Evolutionary conservation across 176 grass and related monocot genomes (phyloP).

Genomic region (Oryza glaberrima): DNA sequence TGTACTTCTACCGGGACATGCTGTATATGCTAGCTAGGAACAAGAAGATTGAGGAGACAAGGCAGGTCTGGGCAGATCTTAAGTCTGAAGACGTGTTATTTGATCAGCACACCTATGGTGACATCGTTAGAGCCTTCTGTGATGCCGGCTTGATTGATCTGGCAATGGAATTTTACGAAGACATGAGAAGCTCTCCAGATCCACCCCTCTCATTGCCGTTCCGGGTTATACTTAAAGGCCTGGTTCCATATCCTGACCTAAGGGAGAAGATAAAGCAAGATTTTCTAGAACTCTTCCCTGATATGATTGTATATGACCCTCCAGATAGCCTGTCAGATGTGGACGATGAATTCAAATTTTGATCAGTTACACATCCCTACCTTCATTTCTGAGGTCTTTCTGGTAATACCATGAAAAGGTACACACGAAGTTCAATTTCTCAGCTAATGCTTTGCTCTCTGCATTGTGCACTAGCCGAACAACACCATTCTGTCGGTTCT

Average conservation of each 20-base stretch:
- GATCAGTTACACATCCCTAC: not conserved
- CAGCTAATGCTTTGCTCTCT: not conserved
- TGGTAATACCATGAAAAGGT: not conserved
- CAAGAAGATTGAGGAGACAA: slow-evolving; percentile 72
- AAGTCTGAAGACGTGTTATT: slow-evolving; percentile 74
- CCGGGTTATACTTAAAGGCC: slow-evolving; percentile 86
- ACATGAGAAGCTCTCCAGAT: slow-evolving; percentile 84
- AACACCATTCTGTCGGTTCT: not conserved
- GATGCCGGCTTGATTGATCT: slow-evolving; percentile 68
- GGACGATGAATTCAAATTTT: slow-evolving; percentile 55
- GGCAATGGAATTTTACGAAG: slow-evolving; percentile 76
- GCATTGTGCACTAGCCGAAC: not conserved
- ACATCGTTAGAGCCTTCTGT: slow-evolving; percentile 70
- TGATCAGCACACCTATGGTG: slow-evolving; percentile 84
- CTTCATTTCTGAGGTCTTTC: slow-evolving; percentile 1
- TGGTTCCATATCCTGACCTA: slow-evolving; percentile 69
- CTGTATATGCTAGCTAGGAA: slow-evolving; percentile 82
- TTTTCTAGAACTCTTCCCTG: slow-evolving; percentile 80
- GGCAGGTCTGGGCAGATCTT: slow-evolving; percentile 69
- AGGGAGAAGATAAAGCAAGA: slow-evolving; percentile 92
- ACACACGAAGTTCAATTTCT: not conserved
- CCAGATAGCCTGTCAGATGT: slow-evolving; percentile 65
- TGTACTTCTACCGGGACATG: slow-evolving; percentile 93
- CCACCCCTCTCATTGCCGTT: slow-evolving; percentile 80
- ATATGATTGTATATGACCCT: slow-evolving; percentile 91